phyloP scores from a whole-genome alignment of 805 yeast genomes.

The Crinitomyces ghanaensis region DNA sequence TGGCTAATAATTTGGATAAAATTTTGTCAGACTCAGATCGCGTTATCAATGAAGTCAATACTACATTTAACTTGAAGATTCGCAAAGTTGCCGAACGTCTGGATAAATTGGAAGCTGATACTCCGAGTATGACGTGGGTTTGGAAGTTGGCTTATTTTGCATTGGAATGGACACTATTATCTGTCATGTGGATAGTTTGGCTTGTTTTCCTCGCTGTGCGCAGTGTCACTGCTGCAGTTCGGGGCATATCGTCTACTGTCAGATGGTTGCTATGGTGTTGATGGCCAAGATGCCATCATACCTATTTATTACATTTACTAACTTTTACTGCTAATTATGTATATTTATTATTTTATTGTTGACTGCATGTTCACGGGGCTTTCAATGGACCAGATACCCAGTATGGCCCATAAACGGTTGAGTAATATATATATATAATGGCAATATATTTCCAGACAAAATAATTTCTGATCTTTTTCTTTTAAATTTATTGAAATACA shows the following conservation, averaged over 20 bases:
- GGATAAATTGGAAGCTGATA: conserved; percentile 13
- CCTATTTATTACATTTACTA: neutral
- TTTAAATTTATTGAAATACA: no score
- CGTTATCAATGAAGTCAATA: conserved; percentile 17
- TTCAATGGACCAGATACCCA: no score
- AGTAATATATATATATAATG: no score
- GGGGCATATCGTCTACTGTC: conserved; percentile 4
- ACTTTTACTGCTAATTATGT: no score
- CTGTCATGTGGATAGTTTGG: conserved; percentile 20
- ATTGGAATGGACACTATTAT: conserved; percentile 17
- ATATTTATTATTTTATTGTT: no score
- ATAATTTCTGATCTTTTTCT: no score
- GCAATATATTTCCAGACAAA: no score
- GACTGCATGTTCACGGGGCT: no score
- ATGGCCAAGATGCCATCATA: no score
- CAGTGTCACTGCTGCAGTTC: conserved; percentile 6
- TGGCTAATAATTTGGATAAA: conserved; percentile 14
- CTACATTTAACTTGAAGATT: conserved; percentile 17
- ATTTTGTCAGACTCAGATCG: conserved; percentile 19
- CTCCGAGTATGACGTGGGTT: conserved; percentile 12
- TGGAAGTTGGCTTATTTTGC: conserved; percentile 14
- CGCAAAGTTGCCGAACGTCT: conserved; percentile 16
- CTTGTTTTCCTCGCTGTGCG: conserved; percentile 13
- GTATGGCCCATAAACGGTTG: no score
- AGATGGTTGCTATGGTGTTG: conserved; percentile 20